Evolutionary conservation across 179 eudicot species (phyloP), one percentile per base, ranked within the genome.

Genomic region (Corrigiola litoralis): DNA sequence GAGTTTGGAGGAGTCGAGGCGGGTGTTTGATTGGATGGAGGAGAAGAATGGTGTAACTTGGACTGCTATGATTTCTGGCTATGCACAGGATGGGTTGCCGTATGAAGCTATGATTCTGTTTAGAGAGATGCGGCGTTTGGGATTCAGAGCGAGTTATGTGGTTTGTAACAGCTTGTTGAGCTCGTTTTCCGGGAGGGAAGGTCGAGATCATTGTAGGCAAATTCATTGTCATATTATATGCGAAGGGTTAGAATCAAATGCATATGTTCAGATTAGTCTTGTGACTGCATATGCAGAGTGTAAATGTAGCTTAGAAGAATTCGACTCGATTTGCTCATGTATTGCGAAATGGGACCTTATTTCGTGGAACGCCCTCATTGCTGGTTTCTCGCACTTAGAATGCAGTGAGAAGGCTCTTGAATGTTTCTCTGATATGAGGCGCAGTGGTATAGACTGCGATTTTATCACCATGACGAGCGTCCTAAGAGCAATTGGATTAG

Each of bases 311-410:
- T 18, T 73, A 33, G 72, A 65, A 20, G 87, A 79, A 38, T 76
- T 85, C 46, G 33, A 60, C 31, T 76, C 57, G 36, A 54, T 81
- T 36, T 81, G 80, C 62, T 75, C 66, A 4, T 51, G 9, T 58
- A 47, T 87, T 38, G 40, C 58, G 53, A 52, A 20, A 66, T 77
- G 84, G 85, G 79, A 83, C 58, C 84, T 82, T 54, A 69, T 83
- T 50, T 70, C 89, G 25, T 85, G 85, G 75, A 85, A 79, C 80
- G 84, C 85, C 23, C 71, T 78, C 20, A 78, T 88, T 71, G 63
- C 82, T 50, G 90, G 90, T 47, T 73, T 75, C 63, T 70, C 87
- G 52, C 80, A 78, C 29, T 68, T 87, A 41, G 87, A 76, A 56
- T 46, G 48, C 13, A 81, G 61, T 40, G 63, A 65, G 17, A 74